phyloP scores from a whole-genome alignment of 73 alveolate species.

The Blepharisma japonicum region DNA sequence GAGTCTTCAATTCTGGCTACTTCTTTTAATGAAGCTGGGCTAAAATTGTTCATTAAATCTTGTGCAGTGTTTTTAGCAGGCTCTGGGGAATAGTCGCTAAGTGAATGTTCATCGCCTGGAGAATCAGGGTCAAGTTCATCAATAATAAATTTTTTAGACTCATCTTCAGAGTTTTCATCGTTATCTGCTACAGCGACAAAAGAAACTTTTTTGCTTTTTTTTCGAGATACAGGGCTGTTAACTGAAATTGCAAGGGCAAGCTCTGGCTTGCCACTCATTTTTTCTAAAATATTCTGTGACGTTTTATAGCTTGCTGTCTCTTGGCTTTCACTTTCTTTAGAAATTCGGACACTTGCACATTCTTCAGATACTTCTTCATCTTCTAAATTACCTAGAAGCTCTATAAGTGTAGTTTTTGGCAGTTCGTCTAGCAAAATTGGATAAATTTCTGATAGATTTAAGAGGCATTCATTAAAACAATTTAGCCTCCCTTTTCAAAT shows the following conservation, averaged over 20 bases:
- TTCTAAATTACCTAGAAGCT: background rate
- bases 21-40: background rate
- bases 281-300: no score
- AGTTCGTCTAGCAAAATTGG: background rate
- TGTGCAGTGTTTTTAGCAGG: no score
- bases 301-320: no score
- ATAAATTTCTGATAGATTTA: background rate
- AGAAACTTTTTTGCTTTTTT: background rate
- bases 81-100: background rate
- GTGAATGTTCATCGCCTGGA: background rate
- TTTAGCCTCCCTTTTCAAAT: constrained; percentile 63
- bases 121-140: background rate
- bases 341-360: background rate
- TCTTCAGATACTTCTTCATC: background rate
- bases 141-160: background rate
- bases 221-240: background rate
- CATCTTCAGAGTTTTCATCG: background rate
- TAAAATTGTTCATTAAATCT: constrained; percentile 1
- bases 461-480: constrained; percentile 45
- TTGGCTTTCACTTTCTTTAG: no score
- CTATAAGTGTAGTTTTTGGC: background rate
- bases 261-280: no score
- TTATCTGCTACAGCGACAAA: background rate
- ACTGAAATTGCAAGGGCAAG: background rate
- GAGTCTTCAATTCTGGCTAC: constrained; percentile 56